phyloP scores from a whole-genome alignment of 345 rosid species.

The Dimocarpus longan region DNA sequence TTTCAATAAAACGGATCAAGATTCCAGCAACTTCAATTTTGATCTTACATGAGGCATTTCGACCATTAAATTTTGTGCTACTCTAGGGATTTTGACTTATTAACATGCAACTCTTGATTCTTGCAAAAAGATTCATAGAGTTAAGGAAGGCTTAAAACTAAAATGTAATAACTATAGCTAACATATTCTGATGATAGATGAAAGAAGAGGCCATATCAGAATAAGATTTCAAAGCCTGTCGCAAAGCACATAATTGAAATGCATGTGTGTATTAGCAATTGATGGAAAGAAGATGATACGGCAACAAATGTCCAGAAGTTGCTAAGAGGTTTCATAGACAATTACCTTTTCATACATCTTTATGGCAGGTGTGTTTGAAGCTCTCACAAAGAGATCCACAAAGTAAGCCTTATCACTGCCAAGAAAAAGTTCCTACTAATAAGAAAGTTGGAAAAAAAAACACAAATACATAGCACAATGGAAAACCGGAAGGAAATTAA shows the following conservation, averaged over 20 bases:
- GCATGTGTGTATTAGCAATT: not conserved
- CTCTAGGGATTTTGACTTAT: not conserved
- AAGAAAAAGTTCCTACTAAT: constrained; percentile 18
- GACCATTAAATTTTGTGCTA: not conserved
- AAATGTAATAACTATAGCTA: not conserved
- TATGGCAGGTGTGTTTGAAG: constrained; percentile 91
- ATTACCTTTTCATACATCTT: constrained; percentile 98
- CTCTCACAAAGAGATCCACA: constrained; percentile 96
- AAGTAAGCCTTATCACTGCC: constrained; percentile 90
- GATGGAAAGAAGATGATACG: constrained; percentile 6
- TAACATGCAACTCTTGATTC: not conserved
- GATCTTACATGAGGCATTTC: not conserved
- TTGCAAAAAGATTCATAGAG: not conserved
- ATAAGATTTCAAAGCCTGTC: not conserved
- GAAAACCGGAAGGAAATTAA: not conserved
- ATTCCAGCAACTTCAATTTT: not conserved
- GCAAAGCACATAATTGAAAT: not conserved
- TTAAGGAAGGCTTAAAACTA: not conserved
- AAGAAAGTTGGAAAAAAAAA: not conserved
- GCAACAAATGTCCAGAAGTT: constrained; percentile 6
- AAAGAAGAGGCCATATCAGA: not conserved
- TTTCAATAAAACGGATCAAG: constrained; percentile 1
- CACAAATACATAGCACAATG: not conserved
- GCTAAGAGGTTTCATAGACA: constrained; percentile 2
- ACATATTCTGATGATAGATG: not conserved